These are phyloP conservation scores for Penicillium corylophilum DNA, from an alignment of 2,329 filamentous ascomycete species.

Conservation along the genomic window DNA sequence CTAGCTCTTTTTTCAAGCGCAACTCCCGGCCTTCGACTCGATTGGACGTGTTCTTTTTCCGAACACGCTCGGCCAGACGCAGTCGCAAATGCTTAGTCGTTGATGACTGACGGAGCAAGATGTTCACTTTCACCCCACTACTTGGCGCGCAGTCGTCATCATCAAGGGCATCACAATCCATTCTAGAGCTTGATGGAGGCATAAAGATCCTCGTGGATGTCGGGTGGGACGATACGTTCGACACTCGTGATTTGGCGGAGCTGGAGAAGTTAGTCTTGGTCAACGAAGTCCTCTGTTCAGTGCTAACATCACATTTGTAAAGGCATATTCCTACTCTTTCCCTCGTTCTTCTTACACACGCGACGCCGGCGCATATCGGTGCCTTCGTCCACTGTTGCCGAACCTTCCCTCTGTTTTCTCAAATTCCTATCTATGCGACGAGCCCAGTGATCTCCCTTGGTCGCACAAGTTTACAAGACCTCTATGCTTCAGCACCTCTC, in stretches of 20 bases:
- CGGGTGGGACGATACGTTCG: constrained; percentile 93
- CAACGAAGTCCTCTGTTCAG: constrained; percentile 4
- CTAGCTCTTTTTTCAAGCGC: not conserved
- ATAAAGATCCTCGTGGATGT: constrained; percentile 94
- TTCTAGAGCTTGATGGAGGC: constrained; percentile 92
- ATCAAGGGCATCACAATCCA: constrained; percentile 86
- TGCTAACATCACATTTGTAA: constrained; percentile 9
- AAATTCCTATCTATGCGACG: constrained; percentile 93
- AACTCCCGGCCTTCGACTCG: not conserved
- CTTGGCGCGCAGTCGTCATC: constrained; percentile 81
- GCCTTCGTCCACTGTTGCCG: constrained; percentile 97
- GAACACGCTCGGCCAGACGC: constrained; percentile 8
- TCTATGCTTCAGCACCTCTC: constrained; percentile 87
- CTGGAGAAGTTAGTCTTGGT: constrained; percentile 72
- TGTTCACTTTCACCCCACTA: constrained; percentile 95
- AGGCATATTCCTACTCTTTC: constrained; percentile 91
- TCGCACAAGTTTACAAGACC: constrained; percentile 83
- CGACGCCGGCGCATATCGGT: constrained; percentile 85
- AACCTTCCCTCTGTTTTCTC: constrained; percentile 84
- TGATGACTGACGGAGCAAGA: constrained; percentile 41
- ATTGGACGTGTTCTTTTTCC: constrained; percentile 8
- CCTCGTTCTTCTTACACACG: constrained; percentile 89
- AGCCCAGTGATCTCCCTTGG: constrained; percentile 90
- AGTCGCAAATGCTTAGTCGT: constrained; percentile 10
- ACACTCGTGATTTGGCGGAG: constrained; percentile 75